Percentiles rank a stretch among this genome's conserved stretches.
Evolutionary conservation across 2,329 filamentous ascomycete species (phyloP).

Genomic region (Colletotrichum gigasporum): DNA sequence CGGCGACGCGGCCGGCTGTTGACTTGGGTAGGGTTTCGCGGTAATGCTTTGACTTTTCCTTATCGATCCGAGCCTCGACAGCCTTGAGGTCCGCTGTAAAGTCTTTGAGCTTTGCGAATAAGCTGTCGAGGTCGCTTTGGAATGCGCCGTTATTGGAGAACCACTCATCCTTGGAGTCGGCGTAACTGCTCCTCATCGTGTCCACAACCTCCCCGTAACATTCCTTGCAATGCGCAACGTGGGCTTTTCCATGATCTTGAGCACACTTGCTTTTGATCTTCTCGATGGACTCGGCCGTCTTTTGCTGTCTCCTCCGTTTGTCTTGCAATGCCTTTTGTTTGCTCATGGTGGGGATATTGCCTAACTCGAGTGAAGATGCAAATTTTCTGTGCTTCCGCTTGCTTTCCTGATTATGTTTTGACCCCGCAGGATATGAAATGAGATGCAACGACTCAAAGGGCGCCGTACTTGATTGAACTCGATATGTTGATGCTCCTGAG

Average conservation of each 20-base stretch:
- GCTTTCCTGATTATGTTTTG: not conserved
- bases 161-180: constrained; percentile 55
- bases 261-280: constrained; percentile 54
- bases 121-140: constrained; percentile 56
- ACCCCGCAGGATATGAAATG: too few species aligned
- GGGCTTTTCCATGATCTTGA: constrained; percentile 51
- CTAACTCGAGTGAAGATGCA: too few species aligned
- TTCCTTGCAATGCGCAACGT: constrained; percentile 55
- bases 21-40: constrained; percentile 43
- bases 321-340: constrained; percentile 7
- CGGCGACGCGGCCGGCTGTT: constrained; percentile 14
- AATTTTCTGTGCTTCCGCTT: not conserved
- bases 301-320: constrained; percentile 17
- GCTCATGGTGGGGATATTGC: not conserved
- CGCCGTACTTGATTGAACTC: too few species aligned
- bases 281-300: constrained; percentile 47
- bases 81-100: constrained; percentile 51
- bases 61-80: constrained; percentile 60
- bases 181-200: constrained; percentile 52
- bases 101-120: constrained; percentile 58
- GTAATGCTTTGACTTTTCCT: constrained; percentile 64
- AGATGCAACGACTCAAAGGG: too few species aligned
- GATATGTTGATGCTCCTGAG: not conserved
- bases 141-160: constrained; percentile 60
- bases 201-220: constrained; percentile 60